A percentile compares a stretch with the other conserved stretches of the same genome.
These are phyloP conservation scores for Penicillium sp. DNA, from an alignment of 2,329 filamentous ascomycete species.

Conservation along the genomic window DNA sequence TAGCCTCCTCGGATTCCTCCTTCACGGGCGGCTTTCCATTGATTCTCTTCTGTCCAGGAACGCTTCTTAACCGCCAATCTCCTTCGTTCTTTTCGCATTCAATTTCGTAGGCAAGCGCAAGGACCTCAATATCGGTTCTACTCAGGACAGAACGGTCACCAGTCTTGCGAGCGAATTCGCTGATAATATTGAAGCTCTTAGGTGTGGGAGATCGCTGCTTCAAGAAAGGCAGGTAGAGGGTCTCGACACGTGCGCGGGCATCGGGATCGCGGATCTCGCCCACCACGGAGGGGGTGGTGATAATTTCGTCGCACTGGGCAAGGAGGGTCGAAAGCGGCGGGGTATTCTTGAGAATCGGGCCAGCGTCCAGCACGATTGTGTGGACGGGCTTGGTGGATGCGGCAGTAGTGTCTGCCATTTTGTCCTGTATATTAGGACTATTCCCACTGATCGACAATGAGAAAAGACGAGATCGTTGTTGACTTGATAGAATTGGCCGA, in stretches of 20 bases:
- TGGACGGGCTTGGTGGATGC: constrained; percentile 65
- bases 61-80: constrained; percentile 77
- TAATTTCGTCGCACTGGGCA: constrained; percentile 70
- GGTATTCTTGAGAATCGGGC: constrained; percentile 90
- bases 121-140: constrained; percentile 80
- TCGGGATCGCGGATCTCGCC: constrained; percentile 83
- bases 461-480: background rate
- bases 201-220: constrained; percentile 72
- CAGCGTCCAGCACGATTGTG: constrained; percentile 84
- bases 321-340: constrained; percentile 80
- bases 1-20: constrained; percentile 37
- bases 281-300: constrained; percentile 83
- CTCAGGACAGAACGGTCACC: constrained; percentile 88
- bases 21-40: constrained; percentile 66
- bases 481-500: constrained; percentile 11
- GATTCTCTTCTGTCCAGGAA: constrained; percentile 74
- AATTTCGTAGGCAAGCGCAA: constrained; percentile 91
- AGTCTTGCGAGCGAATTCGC: constrained; percentile 82
- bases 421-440: constrained; percentile 13
- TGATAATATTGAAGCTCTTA: constrained; percentile 75
- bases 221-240: constrained; percentile 80
- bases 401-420: constrained; percentile 21
- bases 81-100: constrained; percentile 89
- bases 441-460: constrained; percentile 1
- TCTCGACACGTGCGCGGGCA: constrained; percentile 78